Evolutionary conservation across 163 green algal genomes (phyloP), one percentile per base, ranked within the genome.

Genomic region (Scenedesmus sp.): DNA sequence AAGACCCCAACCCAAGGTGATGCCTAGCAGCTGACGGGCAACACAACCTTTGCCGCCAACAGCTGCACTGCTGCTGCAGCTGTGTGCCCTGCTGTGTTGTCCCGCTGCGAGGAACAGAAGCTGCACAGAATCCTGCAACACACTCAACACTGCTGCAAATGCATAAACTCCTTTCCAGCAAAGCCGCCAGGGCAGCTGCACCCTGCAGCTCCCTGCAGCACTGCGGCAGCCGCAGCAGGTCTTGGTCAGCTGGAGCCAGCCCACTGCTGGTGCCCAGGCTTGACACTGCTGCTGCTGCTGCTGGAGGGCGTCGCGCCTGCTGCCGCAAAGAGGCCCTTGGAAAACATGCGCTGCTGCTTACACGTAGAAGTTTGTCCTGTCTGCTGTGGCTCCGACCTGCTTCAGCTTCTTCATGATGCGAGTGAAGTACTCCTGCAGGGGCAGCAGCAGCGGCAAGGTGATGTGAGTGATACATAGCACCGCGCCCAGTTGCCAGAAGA

Each of bases 401-500:
- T 99, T 99, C 6, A 99, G 96, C 96, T 99, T 99, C 94, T 99
- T 99, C 70, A 99, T 91, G 93, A 99, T 99, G 74, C 93, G 92
- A 9, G 90, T 95, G 94, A 97, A 99, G 96, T 99, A 99, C 94
- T 99, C 98, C 89, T 96, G 94, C 18, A 77, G 34, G 34, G 46
- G n/a, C 9, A 55, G 7, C 9, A 70, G 46, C 56, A 82, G 66
- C 74, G 13, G 74, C 74, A 82, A 15, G 62, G 10, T 70, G 62
- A 12, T 70, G 10, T 70, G 62, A 70, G 62, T 70, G 10, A 15
- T 70, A 70, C 62, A 70, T 46, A 46, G 34, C 34, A 46, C 34
- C 34, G 34, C 34, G 34, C 34, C 34, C 34, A 46, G 34, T 46
- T 46, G 34, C 34, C 34, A 46, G 0, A 46, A 46, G 34, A 46